These are phyloP conservation scores for Kurtzmaniella quercitrusa DNA, from an alignment of 1,139 yeast genomes.

Conservation along the genomic window DNA sequence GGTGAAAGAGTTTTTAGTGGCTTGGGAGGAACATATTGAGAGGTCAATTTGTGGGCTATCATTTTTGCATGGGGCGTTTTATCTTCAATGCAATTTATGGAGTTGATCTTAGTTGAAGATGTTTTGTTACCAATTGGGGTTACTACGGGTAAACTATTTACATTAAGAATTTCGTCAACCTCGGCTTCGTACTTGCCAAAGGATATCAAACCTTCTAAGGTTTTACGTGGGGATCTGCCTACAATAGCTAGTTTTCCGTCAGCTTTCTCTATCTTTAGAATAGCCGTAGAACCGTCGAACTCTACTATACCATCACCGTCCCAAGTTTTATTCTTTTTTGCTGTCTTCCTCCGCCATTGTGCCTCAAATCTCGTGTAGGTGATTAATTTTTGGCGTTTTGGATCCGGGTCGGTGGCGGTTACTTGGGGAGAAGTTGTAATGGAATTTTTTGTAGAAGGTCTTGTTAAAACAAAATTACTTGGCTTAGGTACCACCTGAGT, in stretches of 20 bases:
- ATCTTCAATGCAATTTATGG: too few relatives aligned
- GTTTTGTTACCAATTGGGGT: too few relatives aligned
- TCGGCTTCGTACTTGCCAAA: constrained; percentile 28
- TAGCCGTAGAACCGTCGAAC: constrained; percentile 12
- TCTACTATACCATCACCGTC: constrained; percentile 79
- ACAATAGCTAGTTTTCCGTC: constrained; percentile 14
- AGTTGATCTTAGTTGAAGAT: too few relatives aligned
- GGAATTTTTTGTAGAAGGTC: background rate
- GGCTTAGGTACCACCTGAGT: background rate
- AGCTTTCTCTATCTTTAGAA: constrained; percentile 13
- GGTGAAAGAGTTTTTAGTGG: background rate
- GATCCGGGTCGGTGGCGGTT: background rate
- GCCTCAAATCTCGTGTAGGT: constrained; percentile 24
- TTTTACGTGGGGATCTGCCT: constrained; percentile 12
- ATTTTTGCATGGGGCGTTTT: background rate
- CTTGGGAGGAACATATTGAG: background rate
- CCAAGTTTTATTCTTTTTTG: constrained; percentile 88
- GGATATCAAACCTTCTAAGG: constrained; percentile 12
- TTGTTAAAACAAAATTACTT: background rate
- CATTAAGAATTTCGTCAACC: constrained; percentile 17
- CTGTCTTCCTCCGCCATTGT: constrained; percentile 68
- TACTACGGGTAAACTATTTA: background rate
- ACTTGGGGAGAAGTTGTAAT: background rate
- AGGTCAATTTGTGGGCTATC: background rate
- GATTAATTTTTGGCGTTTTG: background rate